Base-by-base conservation (phyloP, 2,329 filamentous ascomycete genomes). In the Phialophora expanda region DNA sequence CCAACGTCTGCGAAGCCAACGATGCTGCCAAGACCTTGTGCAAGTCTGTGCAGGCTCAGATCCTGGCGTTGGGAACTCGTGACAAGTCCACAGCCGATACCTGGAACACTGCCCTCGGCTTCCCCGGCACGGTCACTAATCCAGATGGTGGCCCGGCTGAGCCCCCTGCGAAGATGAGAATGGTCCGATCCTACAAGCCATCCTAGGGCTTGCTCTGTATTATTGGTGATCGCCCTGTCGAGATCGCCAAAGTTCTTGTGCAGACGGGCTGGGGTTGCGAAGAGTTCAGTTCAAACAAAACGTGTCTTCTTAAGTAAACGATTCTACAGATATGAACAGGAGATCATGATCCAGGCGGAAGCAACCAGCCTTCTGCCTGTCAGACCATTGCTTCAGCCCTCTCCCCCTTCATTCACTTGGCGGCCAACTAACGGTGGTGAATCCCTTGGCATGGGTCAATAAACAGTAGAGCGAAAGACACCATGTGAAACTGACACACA, bases 1-100 rank as follows among this genome's bases (percentile, higher is more conserved):
- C 78, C 75, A 90, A 90, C 78, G 86, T 88, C 38, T 90, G 88
- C 78, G 78, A 81, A 48, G 88, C 88, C 62, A 87, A 87, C 74
- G 81, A 79, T 34, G 87, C 85, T 2, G 88, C 87, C 56, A 81
- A 85, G 69, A 75, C 81, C 8, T 80, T 82, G 5, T 88, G 85
- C 76, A 71, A 75, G 60, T 76, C 77, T 34, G 87, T 86, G 4
- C 79, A 87, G 78, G 80, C 83, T 0, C 73, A 82, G 75, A 83
- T 88, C 56, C 65, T 78, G 71, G 82, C 82, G 53, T 73, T 78
- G 26, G 79, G 78, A 1, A 77, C 77, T 7, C 70, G 76, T 30
- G 75, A 81, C 66, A 75, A 79, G 71, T 73, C 72, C 44, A 80
- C 78, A 3, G 80, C 77, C 11, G 78, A 79, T 67, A 67, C 76